Conservation (phyloP, 768 basidiomycete genomes). For the Lentinula aciculospora region DNA sequence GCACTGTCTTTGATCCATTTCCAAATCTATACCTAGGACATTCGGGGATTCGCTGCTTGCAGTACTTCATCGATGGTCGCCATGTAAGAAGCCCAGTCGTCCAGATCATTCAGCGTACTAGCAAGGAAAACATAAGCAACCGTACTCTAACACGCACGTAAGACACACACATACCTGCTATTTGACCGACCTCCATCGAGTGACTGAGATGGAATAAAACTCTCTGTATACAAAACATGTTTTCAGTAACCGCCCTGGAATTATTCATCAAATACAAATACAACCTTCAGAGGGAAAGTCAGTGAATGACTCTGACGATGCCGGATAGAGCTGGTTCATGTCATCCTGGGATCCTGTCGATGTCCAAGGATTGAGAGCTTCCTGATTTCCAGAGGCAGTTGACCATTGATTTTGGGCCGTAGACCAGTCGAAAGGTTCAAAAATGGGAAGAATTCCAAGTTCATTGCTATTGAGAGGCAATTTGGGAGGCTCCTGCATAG, state of each 20-base stretch:
- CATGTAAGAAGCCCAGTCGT: conserved; percentile 5
- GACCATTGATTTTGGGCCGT: too few relatives aligned
- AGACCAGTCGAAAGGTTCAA: neutral
- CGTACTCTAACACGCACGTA: too few relatives aligned
- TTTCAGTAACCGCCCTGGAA: neutral
- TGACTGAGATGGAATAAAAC: too few relatives aligned
- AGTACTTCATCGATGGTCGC: conserved; percentile 3
- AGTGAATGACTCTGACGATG: neutral
- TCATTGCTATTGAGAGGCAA: neutral
- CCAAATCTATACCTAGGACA: neutral
- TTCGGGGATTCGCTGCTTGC: neutral
- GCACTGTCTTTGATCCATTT: too few relatives aligned
- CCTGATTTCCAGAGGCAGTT: neutral
- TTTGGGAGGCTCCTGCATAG: neutral
- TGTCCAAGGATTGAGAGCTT: neutral
- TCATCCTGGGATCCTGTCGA: neutral
- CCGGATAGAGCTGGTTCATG: neutral
- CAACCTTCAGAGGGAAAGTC: neutral
- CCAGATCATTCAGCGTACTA: neutral
- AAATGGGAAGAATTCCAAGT: conserved; percentile 1
- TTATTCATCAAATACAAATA: too few relatives aligned
- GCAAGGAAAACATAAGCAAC: neutral
- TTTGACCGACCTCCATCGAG: too few relatives aligned
- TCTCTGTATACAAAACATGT: too few relatives aligned
- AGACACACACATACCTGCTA: neutral